phyloP scores from a whole-genome alignment of 257 asterid species.

The Salvia miltiorrhiza region DNA sequence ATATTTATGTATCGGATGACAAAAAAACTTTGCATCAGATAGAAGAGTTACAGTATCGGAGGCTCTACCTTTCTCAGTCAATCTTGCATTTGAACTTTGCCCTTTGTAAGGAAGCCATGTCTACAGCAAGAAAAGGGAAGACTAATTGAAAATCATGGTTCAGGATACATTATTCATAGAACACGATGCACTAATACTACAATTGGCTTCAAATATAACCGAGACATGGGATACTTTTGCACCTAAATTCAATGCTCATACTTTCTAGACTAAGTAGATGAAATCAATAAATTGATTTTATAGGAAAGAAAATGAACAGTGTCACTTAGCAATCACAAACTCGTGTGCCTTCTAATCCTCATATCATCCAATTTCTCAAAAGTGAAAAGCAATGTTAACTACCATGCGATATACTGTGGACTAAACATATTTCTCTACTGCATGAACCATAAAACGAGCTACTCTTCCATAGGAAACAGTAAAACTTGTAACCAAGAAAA shows the following conservation, averaged over 20 bases:
- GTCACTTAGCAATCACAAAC: slow-evolving; percentile 6
- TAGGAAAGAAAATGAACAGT: neutral
- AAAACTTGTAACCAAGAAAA: neutral
- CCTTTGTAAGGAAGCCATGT: slow-evolving; percentile 99
- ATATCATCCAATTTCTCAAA: slow-evolving; percentile 5
- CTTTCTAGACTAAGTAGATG: neutral
- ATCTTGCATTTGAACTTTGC: slow-evolving; percentile 68
- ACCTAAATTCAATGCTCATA: slow-evolving; percentile 4
- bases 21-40: neutral
- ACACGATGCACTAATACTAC: neutral
- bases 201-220: neutral
- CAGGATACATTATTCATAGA: slow-evolving; percentile 1
- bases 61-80: slow-evolving; percentile 80
- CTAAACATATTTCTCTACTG: neutral
- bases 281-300: neutral
- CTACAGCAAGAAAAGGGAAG: slow-evolving; percentile 34
- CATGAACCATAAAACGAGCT: neutral
- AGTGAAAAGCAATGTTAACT: neutral
- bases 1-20: slow-evolving; percentile 5
- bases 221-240: neutral
- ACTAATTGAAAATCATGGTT: slow-evolving; percentile 1
- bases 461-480: neutral
- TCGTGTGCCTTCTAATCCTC: slow-evolving; percentile 14
- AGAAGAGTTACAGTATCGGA: slow-evolving; percentile 1
- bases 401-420: neutral